Percentiles rank a stretch among this genome's conserved stretches.
Evolutionary conservation across 371 early-diverging fungal species (phyloP).

Genomic region (Haplosporangium sp.): DNA sequence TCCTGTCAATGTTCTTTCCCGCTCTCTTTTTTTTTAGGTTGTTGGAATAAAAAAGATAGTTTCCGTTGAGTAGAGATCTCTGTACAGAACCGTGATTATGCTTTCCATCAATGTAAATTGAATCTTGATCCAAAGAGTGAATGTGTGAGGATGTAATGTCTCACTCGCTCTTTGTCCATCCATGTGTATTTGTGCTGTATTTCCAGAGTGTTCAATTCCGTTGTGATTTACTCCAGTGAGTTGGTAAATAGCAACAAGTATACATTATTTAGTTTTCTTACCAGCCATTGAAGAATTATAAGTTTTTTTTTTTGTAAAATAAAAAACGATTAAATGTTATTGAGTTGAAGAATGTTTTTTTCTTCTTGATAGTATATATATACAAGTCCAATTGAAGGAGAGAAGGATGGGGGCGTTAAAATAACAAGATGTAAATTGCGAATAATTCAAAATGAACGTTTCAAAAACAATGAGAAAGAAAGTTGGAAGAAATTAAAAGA

Average conservation of each 20-base stretch:
- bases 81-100: no score
- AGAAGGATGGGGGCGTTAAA: no score
- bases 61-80: no score
- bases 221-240: not conserved
- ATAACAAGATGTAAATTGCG: not conserved
- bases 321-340: not conserved
- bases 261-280: slow-evolving; percentile 17
- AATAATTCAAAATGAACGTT: not conserved
- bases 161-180: no score
- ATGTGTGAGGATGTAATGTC: no score
- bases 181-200: not conserved
- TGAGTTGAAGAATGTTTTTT: not conserved
- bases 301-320: not conserved
- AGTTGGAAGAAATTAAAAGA: not conserved
- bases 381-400: no score
- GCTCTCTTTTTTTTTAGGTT: no score
- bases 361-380: no score
- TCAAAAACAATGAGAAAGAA: not conserved
- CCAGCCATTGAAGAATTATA: slow-evolving; percentile 26
- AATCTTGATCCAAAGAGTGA: no score
- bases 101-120: no score
- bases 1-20: not conserved
- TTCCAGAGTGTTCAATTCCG: not conserved
- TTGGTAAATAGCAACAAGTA: no score
- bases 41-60: no score